Evolutionary conservation across 768 basidiomycete species (phyloP).

Genomic region (Lactarius deliciosus): DNA sequence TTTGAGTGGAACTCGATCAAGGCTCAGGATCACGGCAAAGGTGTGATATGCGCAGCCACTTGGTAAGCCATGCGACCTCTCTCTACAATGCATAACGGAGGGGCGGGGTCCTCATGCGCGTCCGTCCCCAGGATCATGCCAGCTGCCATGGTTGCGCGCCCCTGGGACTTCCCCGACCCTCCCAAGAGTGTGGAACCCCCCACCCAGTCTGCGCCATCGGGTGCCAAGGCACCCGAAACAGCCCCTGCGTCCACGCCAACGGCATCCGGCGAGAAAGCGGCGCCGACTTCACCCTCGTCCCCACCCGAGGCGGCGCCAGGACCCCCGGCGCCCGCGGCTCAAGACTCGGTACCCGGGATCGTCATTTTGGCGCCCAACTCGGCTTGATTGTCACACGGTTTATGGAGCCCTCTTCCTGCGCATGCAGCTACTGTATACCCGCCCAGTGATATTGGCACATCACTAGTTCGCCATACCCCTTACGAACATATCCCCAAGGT

Average conservation of each 20-base stretch:
- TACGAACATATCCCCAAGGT: slow-evolving; percentile 6
- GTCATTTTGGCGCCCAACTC: neutral
- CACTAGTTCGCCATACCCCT: slow-evolving; percentile 4
- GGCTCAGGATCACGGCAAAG: slow-evolving; percentile 62
- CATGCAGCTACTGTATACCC: neutral
- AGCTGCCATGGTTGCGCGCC: slow-evolving; percentile 70
- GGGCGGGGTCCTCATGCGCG: neutral
- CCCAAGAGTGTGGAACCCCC: slow-evolving; percentile 24
- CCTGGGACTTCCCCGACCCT: slow-evolving; percentile 70
- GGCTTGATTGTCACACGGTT: neutral
- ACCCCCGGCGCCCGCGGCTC: slow-evolving; percentile 11
- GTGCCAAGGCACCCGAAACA: neutral
- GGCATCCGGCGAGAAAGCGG: neutral
- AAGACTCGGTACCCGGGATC: neutral
- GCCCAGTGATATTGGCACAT: neutral
- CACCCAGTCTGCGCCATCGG: slow-evolving; percentile 4
- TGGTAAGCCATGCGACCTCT: slow-evolving; percentile 48
- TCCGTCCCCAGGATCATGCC: slow-evolving; percentile 63
- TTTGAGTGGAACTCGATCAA: slow-evolving; percentile 69
- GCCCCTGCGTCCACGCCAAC: neutral
- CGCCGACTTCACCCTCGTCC: neutral
- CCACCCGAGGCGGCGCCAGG: slow-evolving; percentile 16
- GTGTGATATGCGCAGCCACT: slow-evolving; percentile 88
- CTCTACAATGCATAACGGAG: neutral
- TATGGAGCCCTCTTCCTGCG: neutral